Evolutionary conservation across 805 yeast genomes (phyloP), one percentile per base, ranked within the genome.

Genomic region (Suhomyces sp.): DNA sequence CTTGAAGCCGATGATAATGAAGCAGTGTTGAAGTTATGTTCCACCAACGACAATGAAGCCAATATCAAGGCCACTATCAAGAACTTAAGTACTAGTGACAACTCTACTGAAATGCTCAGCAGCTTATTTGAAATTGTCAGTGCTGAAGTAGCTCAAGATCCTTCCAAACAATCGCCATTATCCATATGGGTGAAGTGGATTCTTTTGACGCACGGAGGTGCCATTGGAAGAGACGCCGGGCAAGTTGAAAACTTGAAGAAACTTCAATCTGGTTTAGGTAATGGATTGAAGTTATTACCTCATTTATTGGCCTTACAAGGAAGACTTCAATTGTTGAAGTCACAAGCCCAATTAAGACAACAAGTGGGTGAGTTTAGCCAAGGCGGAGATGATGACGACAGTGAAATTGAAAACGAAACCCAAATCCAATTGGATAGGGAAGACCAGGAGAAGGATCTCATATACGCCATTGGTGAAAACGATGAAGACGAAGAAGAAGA

Each of bases 271-370:
- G 70, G 83, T 0, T 63, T 90, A 19, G 61, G 68, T 13, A 65
- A 75, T 37, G 81, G 76, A 20, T 68, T 75, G 57, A 72, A 72
- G 42, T 70, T 72, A 16, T 61, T 91, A 43, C 83, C 90, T 6
- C 72, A 77, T 25, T 67, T 91, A 33, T 63, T 90, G 17, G 79
- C 93, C 2, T 71, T 91, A 19, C 95, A 90, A 57, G 98, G 98
- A 30, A 77, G 93, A 44, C 66, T 91, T 30, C 84, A 82, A 50
- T 71, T 91, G 56, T 69, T 91, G 27, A 75, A 75, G 44, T 75
- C 88, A 3, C 98, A 91, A 61, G 71, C 87, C 8, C 72, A 76
- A 38, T 63, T 91, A 45, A 79, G 97, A 40, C 37, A 42, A n/a
- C 42, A 40, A 29, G 33, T 22, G 34, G 19, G 29, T 30, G 36